Evolutionary conservation across 306 rosid species (phyloP), one percentile per base, ranked within the genome.

Genomic region (Acacia crassicarpa): DNA sequence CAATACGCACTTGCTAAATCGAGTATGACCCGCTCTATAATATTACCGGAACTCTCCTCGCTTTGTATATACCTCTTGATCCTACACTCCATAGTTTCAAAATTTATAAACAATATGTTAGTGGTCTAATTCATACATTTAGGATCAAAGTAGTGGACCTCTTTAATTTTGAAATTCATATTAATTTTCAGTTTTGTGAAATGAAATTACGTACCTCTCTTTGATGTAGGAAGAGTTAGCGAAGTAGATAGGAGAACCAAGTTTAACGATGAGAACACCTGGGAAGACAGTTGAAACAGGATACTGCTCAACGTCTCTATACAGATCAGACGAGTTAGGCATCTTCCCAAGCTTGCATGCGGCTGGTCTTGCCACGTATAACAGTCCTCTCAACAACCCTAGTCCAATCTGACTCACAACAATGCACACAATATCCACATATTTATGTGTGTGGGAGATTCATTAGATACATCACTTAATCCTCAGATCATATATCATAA

Each of bases 191-290:
- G 0, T 53, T 8, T 4, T 19, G n/a, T 20, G 25, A n/a, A 20
- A 20, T 20, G 62, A 20, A 54, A 20, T 54, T 7, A 95, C 99
- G 35, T 32, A 32, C 35, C 93, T 95, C 68, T 95, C 98, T 83
- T 89, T 90, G 8, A 95, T 38, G n/a, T 95, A 95, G 49, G 85
- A 76, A 58, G 89, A 43, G 81, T 91, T 95, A 58, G 98, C 91
- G 85, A 88, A 95, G 85, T 91, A 92, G 82, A 93, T 33, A 20
- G 99, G 99, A 40, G 99, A 95, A 75, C 99, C 98, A 41, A 93
- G 89, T 63, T 93, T 94, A 23, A 95, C 45, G 78, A 91, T 73
- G 2, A 92, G 56, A 75, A 95, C 32, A 12, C 98, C 97, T 5
- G 88, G 82, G 61, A 45, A 62, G 27, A 4, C 4, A 35, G 59